Conservation (phyloP, 2,329 filamentous ascomycete species). For the Fusarium newnesense region DNA sequence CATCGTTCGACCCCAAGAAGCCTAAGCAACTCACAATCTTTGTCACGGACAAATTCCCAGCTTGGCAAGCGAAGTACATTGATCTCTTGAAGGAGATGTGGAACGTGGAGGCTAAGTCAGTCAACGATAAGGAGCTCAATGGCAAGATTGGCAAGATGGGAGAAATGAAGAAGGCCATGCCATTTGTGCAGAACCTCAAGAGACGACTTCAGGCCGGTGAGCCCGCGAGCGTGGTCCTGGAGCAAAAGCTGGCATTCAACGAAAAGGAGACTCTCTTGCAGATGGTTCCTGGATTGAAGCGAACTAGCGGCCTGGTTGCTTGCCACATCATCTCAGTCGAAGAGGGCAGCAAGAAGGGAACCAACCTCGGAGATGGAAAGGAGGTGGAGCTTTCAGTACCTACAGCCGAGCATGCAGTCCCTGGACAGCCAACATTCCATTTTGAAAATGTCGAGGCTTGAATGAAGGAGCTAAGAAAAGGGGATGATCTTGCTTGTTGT, state of each 20-base stretch:
- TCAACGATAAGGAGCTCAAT: slow-evolving; percentile 85
- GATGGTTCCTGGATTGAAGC: slow-evolving; percentile 83
- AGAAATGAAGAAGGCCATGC: slow-evolving; percentile 98
- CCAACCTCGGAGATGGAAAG: slow-evolving; percentile 61
- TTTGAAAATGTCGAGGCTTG: slow-evolving; percentile 80
- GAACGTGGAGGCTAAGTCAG: slow-evolving; percentile 66
- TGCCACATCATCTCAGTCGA: slow-evolving; percentile 79
- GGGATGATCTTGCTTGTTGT: slow-evolving; percentile 8
- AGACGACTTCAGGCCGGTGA: slow-evolving; percentile 80
- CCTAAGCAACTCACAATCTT: slow-evolving; percentile 92
- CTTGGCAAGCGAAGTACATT: slow-evolving; percentile 92
- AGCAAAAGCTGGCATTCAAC: slow-evolving; percentile 87
- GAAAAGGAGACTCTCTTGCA: slow-evolving; percentile 79
- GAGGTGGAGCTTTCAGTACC: slow-evolving; percentile 68
- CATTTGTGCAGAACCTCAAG: slow-evolving; percentile 91
- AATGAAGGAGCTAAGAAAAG: background rate
- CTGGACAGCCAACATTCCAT: slow-evolving; percentile 82
- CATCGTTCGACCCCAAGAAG: slow-evolving; percentile 87
- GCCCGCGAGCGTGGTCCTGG: slow-evolving; percentile 74
- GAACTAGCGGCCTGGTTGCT: slow-evolving; percentile 74
- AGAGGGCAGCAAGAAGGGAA: slow-evolving; percentile 74
- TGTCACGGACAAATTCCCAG: slow-evolving; percentile 81
- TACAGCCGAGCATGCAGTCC: slow-evolving; percentile 78
- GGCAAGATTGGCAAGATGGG: slow-evolving; percentile 82
- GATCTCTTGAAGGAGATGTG: slow-evolving; percentile 80